Evolutionary conservation across 2,329 filamentous ascomycete genomes (phyloP).

Genomic region (Polytolypa hystricis): DNA sequence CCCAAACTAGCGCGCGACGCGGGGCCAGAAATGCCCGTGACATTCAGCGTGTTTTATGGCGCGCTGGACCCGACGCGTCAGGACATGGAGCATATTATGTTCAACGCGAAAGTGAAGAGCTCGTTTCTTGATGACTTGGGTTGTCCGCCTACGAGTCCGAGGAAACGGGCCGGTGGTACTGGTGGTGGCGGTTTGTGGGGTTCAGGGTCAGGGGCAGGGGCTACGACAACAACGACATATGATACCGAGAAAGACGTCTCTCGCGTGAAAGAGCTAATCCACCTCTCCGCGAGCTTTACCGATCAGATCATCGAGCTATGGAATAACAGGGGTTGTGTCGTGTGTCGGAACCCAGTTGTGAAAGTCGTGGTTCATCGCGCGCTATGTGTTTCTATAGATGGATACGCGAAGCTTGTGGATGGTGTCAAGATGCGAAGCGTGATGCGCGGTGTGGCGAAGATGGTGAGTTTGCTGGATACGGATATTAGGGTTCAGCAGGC

Average conservation of each 20-base stretch:
- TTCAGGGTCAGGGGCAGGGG: no score
- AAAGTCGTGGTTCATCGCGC: constrained; percentile 7
- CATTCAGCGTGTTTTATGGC: constrained; percentile 12
- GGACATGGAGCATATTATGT: constrained; percentile 7
- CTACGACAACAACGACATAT: constrained; percentile 2
- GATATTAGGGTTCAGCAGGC: constrained; percentile 8
- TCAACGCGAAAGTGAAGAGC: no score
- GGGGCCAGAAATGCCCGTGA: constrained; percentile 5
- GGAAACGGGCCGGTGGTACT: no score
- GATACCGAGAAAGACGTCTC: constrained; percentile 1
- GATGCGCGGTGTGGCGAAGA: constrained; percentile 9
- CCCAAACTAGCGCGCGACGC: constrained; percentile 2
- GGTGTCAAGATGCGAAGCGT: constrained; percentile 8
- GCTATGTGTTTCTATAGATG: constrained; percentile 10
- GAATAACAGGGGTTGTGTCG: constrained; percentile 6
- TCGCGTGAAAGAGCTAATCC: constrained; percentile 7
- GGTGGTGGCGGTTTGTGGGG: no score
- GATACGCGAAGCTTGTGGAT: constrained; percentile 8
- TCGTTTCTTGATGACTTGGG: no score
- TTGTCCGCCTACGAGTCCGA: no score
- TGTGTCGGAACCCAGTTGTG: constrained; percentile 4
- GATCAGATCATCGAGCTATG: constrained; percentile 8
- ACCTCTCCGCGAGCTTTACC: constrained; percentile 7
- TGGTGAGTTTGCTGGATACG: constrained; percentile 8
- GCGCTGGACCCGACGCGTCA: constrained; percentile 3